phyloP scores from a whole-genome alignment of 805 yeast genomes.

The Yamadazyma kitorensis region DNA sequence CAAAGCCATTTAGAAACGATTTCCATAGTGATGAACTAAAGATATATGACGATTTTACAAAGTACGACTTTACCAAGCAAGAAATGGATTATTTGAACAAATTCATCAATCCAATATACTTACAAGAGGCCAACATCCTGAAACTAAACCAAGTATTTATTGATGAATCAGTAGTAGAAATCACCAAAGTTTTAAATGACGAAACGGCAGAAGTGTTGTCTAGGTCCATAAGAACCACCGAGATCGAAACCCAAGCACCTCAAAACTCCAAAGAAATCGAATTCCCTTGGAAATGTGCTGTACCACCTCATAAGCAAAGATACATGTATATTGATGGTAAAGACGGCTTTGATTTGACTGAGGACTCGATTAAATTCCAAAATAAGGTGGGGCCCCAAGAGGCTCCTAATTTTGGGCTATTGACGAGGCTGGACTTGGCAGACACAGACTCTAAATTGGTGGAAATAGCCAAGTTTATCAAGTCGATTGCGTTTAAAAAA shows the following conservation, averaged over 20 bases:
- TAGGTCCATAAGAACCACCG: constrained; percentile 47
- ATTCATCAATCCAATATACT: constrained; percentile 55
- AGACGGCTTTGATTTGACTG: constrained; percentile 29
- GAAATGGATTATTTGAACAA: constrained; percentile 51
- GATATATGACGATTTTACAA: constrained; percentile 21
- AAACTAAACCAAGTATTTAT: constrained; percentile 51
- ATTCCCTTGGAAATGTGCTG: constrained; percentile 85
- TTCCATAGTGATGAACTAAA: constrained; percentile 39
- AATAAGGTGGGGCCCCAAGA: constrained; percentile 47
- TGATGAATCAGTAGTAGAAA: constrained; percentile 67
- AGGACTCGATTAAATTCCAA: constrained; percentile 26
- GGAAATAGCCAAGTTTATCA: constrained; percentile 56
- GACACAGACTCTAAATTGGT: constrained; percentile 42
- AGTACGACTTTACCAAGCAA: constrained; percentile 8
- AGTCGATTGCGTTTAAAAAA: constrained; percentile 59
- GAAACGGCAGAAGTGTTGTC: constrained; percentile 34
- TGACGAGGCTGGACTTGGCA: constrained; percentile 5
- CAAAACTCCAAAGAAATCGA: constrained; percentile 48
- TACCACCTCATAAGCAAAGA: constrained; percentile 92
- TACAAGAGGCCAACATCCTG: constrained; percentile 33
- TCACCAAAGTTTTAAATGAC: constrained; percentile 59
- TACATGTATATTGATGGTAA: constrained; percentile 78
- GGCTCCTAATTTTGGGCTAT: constrained; percentile 52
- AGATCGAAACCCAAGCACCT: constrained; percentile 64
- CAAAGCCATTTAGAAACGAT: constrained; percentile 55